Conservation (phyloP, 1,139 yeast genomes). For the Geotrichum cucujoidarum region DNA sequence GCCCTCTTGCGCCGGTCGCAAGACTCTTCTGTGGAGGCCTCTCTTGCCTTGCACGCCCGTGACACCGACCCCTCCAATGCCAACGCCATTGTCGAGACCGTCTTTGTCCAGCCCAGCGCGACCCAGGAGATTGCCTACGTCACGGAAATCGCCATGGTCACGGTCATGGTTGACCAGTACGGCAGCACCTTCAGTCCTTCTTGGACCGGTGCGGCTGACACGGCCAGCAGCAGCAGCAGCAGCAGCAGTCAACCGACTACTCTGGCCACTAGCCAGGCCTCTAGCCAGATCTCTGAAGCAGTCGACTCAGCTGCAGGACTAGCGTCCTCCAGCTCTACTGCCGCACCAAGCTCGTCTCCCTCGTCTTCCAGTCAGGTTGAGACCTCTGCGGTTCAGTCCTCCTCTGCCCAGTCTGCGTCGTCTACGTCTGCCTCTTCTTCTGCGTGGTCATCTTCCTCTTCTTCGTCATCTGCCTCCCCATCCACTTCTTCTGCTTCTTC, state of each 20-base stretch:
- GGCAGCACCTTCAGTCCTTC: conserved; percentile 7
- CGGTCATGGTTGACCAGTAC: conserved; percentile 18
- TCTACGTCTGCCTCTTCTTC: conserved; percentile 22
- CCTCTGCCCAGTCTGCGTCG: conserved; percentile 21
- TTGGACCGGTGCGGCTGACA: conserved; percentile 10
- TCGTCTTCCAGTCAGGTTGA: background rate
- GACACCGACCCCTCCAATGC: too few relatives aligned
- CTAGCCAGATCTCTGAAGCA: conserved; percentile 23
- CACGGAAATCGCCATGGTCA: conserved; percentile 22
- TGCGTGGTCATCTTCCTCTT: conserved; percentile 11
- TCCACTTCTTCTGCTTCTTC: background rate
- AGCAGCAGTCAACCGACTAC: conserved; percentile 6
- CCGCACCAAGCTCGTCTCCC: conserved; percentile 12
- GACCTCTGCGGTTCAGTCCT: conserved; percentile 3
- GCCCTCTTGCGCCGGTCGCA: conserved; percentile 5
- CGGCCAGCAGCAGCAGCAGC: background rate
- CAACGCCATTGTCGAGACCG: conserved; percentile 23
- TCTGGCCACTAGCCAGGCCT: conserved; percentile 21
- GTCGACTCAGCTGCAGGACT: conserved; percentile 20
- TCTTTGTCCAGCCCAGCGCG: conserved; percentile 20
- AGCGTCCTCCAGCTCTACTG: conserved; percentile 18
- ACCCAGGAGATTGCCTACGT: conserved; percentile 19
- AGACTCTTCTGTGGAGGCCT: background rate
- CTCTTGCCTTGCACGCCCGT: background rate
- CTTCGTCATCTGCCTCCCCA: background rate